These are phyloP conservation scores for Penicillium vulpinum DNA, from an alignment of 2,329 filamentous ascomycete species.

Conservation along the genomic window DNA sequence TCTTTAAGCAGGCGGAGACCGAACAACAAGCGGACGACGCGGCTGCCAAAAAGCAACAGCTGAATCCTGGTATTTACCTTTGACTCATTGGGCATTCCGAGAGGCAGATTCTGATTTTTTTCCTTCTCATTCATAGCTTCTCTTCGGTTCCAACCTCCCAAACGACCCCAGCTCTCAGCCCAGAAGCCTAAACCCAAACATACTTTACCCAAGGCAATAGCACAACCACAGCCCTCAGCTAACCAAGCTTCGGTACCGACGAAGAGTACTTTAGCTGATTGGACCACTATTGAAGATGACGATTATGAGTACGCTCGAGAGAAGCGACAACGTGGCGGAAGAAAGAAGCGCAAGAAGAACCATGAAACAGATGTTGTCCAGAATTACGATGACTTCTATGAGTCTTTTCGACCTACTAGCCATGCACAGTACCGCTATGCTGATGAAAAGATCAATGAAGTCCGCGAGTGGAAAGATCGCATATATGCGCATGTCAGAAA, in stretches of 20 bases:
- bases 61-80: constrained; percentile 61
- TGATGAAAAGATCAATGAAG: constrained; percentile 77
- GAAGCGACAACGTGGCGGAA: constrained; percentile 73
- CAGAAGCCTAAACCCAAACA: constrained; percentile 65
- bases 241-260: constrained; percentile 37
- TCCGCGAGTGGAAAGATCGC: constrained; percentile 80
- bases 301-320: constrained; percentile 65
- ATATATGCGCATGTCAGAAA: constrained; percentile 70
- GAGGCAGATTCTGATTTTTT: constrained; percentile 5
- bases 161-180: constrained; percentile 66
- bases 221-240: constrained; percentile 29
- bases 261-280: constrained; percentile 76
- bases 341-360: constrained; percentile 76
- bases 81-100: constrained; percentile 30
- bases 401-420: constrained; percentile 76
- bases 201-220: constrained; percentile 53
- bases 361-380: constrained; percentile 59
- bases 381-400: constrained; percentile 94
- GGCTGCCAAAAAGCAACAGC: constrained; percentile 63
- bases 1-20: constrained; percentile 62
- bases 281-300: constrained; percentile 78
- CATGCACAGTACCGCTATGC: constrained; percentile 82
- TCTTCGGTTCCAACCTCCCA: constrained; percentile 83
- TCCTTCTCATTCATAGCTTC: constrained; percentile 51
- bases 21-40: constrained; percentile 51